These are phyloP conservation scores for Gymnopilus dilepis DNA, from an alignment of 768 basidiomycete species.

Conservation along the genomic window DNA sequence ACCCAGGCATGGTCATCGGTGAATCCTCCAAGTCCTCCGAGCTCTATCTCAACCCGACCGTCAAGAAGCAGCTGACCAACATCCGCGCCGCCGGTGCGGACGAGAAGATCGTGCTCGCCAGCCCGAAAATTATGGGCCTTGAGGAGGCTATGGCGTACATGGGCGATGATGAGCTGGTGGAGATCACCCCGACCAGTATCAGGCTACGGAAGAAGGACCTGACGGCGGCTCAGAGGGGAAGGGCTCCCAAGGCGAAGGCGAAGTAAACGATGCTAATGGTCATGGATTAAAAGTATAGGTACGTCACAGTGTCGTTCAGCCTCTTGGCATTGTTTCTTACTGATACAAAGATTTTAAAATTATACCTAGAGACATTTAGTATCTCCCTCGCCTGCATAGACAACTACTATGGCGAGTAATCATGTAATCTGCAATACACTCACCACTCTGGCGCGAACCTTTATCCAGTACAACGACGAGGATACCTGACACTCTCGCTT, in stretches of 20 bases:
- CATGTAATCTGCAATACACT: not conserved
- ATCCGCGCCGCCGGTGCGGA: constrained; percentile 53
- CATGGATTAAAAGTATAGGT: constrained; percentile 2
- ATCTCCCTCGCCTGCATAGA: not conserved
- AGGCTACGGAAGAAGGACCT: constrained; percentile 49
- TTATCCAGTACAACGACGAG: too few species aligned
- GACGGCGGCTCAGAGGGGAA: constrained; percentile 40
- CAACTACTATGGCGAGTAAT: not conserved
- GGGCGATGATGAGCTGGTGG: constrained; percentile 54
- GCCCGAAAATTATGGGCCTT: constrained; percentile 47
- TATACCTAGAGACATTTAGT: not conserved
- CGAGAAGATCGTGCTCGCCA: constrained; percentile 53
- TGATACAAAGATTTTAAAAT: not conserved
- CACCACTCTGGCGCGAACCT: not conserved
- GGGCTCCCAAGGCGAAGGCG: constrained; percentile 29
- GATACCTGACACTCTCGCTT: too few species aligned
- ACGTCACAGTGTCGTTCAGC: not conserved
- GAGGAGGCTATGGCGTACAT: constrained; percentile 55
- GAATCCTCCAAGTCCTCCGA: constrained; percentile 52
- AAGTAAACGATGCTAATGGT: constrained; percentile 14
- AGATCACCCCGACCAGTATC: constrained; percentile 48
- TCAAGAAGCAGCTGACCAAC: constrained; percentile 57
- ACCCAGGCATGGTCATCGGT: constrained; percentile 58
- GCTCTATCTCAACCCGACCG: constrained; percentile 51
- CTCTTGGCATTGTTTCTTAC: not conserved